phyloP scores from a whole-genome alignment of 1,284 basidiomycete genomes.

The Leucoagaricus sp. region DNA sequence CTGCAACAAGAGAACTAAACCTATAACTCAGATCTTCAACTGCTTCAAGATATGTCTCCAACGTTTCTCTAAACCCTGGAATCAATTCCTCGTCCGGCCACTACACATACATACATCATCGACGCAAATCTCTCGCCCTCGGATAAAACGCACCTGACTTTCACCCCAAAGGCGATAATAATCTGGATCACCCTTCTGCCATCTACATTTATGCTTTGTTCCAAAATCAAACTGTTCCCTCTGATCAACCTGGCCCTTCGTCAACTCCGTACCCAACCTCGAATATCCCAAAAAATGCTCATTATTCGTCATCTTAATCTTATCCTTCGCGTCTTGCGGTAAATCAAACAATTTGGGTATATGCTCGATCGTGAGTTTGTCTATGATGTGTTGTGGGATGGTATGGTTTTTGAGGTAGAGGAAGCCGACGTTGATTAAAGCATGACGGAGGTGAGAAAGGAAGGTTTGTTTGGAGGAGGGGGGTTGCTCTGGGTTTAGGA shows the following conservation, averaged over 20 bases:
- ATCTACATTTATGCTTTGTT: constrained; percentile 50
- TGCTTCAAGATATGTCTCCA: constrained; percentile 53
- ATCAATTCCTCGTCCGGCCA: constrained; percentile 65
- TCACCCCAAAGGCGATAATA: constrained; percentile 65
- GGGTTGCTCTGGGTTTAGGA: no score
- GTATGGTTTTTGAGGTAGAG: constrained; percentile 64
- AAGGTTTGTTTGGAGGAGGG: constrained; percentile 43
- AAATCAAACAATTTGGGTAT: constrained; percentile 64
- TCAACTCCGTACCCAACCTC: constrained; percentile 59
- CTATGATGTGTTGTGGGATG: constrained; percentile 42
- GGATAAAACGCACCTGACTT: constrained; percentile 59
- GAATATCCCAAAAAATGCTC: constrained; percentile 71
- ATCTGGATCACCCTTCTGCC: constrained; percentile 59
- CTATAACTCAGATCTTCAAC: constrained; percentile 55
- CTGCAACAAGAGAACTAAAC: constrained; percentile 56
- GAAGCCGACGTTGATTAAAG: constrained; percentile 69
- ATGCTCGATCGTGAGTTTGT: constrained; percentile 50
- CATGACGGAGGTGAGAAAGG: constrained; percentile 57
- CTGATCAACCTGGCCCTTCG: constrained; percentile 62
- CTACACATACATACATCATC: constrained; percentile 39
- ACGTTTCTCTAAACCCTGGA: constrained; percentile 57
- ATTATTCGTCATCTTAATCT: constrained; percentile 60
- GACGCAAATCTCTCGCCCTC: neutral
- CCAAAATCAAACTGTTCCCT: constrained; percentile 74
- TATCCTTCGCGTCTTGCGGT: constrained; percentile 59